Conservation (phyloP, 169 alveolate genomes). For the Amoebophrya sp. region DNA sequence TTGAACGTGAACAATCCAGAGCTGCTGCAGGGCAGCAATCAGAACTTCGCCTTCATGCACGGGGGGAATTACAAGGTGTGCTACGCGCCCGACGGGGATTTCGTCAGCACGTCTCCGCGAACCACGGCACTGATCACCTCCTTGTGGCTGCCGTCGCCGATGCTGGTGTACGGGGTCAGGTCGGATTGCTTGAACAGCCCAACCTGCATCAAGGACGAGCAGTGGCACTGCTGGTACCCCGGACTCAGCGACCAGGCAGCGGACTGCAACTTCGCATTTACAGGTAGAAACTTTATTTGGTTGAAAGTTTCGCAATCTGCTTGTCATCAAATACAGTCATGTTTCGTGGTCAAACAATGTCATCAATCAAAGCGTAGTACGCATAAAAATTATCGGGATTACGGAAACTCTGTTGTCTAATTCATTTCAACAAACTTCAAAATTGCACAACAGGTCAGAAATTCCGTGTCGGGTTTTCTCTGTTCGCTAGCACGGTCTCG, state of each 20-base stretch:
- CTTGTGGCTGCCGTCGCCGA: not conserved
- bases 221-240: constrained; percentile 25
- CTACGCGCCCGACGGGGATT: constrained; percentile 24
- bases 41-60: not conserved
- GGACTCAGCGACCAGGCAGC: not conserved
- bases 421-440: too few relatives aligned
- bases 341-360: too few relatives aligned
- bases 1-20: not conserved
- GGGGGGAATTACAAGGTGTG: not conserved
- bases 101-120: not conserved
- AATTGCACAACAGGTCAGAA: not conserved
- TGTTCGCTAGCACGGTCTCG: not conserved
- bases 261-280: not conserved
- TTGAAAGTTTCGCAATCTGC: too few relatives aligned
- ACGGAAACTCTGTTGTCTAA: too few relatives aligned
- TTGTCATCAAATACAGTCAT: too few relatives aligned
- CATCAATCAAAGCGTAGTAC: too few relatives aligned
- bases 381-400: too few relatives aligned
- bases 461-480: not conserved
- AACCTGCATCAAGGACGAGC: not conserved
- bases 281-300: too few relatives aligned
- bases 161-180: not conserved
- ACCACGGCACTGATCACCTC: not conserved
- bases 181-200: not conserved
- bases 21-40: not conserved